Evolutionary conservation across 257 asterid genomes (phyloP).

Genomic region (Ilex asprella): DNA sequence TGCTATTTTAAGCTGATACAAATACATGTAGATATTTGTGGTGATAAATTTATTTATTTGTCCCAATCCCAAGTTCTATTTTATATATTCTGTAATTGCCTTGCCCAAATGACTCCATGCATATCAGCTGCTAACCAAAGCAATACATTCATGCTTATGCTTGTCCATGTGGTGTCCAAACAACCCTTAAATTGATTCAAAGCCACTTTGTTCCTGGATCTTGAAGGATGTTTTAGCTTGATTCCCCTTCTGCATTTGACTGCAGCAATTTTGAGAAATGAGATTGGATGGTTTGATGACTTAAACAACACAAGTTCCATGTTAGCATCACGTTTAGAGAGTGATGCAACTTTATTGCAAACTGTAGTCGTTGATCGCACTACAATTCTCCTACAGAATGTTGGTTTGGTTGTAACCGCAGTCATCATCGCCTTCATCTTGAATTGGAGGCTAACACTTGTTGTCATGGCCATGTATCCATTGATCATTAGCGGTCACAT

Average conservation of each 20-base stretch:
- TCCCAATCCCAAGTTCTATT: too few species aligned
- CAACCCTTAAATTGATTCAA: too few species aligned
- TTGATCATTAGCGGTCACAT: conserved; percentile 86
- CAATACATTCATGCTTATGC: too few species aligned
- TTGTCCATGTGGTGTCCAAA: too few species aligned
- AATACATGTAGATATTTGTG: too few species aligned
- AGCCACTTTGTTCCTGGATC: not conserved
- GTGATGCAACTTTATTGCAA: conserved; percentile 74
- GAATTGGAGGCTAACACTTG: conserved; percentile 97
- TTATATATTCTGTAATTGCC: too few species aligned
- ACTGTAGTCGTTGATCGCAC: conserved; percentile 90
- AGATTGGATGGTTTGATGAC: conserved; percentile 93
- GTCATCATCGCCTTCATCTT: conserved; percentile 82
- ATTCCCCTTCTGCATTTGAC: conserved; percentile 1
- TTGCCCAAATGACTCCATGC: too few species aligned
- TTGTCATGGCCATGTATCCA: conserved; percentile 85
- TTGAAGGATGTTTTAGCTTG: not conserved
- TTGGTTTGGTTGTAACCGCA: conserved; percentile 73
- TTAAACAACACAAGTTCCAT: conserved; percentile 67
- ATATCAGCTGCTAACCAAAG: too few species aligned
- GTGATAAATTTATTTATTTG: too few species aligned
- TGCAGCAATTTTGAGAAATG: conserved; percentile 94
- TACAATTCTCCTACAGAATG: conserved; percentile 77
- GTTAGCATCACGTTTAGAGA: conserved; percentile 82
- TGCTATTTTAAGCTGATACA: too few species aligned